phyloP scores from a whole-genome alignment of 371 early-diverging fungal species.

The Syncephalastrum sp. region DNA sequence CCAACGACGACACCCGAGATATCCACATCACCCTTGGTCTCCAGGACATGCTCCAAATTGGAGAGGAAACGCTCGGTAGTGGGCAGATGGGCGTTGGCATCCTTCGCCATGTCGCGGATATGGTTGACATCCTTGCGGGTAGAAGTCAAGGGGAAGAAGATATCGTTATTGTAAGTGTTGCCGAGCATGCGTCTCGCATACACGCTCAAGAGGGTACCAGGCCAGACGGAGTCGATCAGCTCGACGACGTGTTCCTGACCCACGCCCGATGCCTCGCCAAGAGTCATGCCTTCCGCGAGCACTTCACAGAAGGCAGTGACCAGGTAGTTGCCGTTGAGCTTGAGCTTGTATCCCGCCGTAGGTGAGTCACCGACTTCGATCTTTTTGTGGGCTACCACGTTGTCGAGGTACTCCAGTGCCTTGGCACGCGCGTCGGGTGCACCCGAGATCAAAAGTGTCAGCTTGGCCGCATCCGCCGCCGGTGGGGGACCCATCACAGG shows the following conservation, averaged over 20 bases:
- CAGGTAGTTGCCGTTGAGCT: slow-evolving; percentile 71
- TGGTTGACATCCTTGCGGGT: slow-evolving; percentile 41
- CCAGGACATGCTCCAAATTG: slow-evolving; percentile 19
- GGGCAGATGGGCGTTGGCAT: slow-evolving; percentile 19
- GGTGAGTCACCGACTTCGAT: slow-evolving; percentile 54
- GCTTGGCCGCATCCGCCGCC: slow-evolving; percentile 26
- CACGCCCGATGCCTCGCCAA: slow-evolving; percentile 62
- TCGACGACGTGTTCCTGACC: slow-evolving; percentile 56
- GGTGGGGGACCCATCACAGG: slow-evolving; percentile 47
- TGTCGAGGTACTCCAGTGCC: slow-evolving; percentile 25
- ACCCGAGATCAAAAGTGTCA: slow-evolving; percentile 35
- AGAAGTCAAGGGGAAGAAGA: slow-evolving; percentile 28
- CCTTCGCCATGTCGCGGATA: slow-evolving; percentile 32
- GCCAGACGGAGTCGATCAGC: slow-evolving; percentile 55
- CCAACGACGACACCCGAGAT: slow-evolving; percentile 36
- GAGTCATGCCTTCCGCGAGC: slow-evolving; percentile 66
- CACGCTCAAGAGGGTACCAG: slow-evolving; percentile 28
- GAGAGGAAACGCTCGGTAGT: slow-evolving; percentile 27
- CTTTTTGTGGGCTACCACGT: slow-evolving; percentile 32
- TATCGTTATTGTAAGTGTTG: slow-evolving; percentile 29
- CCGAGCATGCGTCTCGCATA: slow-evolving; percentile 39
- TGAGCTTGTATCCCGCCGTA: slow-evolving; percentile 41
- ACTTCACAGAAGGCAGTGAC: slow-evolving; percentile 57
- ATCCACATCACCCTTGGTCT: slow-evolving; percentile 36
- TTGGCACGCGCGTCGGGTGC: slow-evolving; percentile 8